Base-by-base conservation (phyloP, 495 filamentous ascomycete species). In the Lasiosphaeria hispida region DNA sequence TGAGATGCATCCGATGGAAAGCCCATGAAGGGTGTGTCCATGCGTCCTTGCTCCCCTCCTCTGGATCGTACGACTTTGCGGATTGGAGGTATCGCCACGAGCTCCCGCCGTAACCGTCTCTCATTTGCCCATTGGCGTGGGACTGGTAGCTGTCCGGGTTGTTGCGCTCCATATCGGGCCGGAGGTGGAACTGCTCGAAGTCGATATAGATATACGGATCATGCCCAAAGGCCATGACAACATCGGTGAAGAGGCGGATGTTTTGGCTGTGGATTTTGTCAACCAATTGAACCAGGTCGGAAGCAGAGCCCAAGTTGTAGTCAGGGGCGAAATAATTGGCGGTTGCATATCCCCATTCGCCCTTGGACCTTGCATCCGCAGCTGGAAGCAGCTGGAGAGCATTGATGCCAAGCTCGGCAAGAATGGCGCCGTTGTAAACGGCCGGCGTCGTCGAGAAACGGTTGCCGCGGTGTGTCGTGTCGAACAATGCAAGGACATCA, bases 211-310 rank as follows among this genome's bases (percentile, higher is more conserved):
- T 41, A 53, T 70, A 70, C 1, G 69, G 58, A 45, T 70, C 63
- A 52, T 67, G 61, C 2, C 67, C 67, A 48, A 72, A 68, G 2
- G 60, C 69, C 63, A 69, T 70, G 15, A 68, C 65, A 36, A 69
- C 63, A 48, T 72, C 67, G 15, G 65, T 63, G 62, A 72, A 65
- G 42, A 72, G 60, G 3, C 67, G 65, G 0, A 57, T 41, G 15
- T 57, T 51, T 19, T 63, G 60, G n/a, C 30, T 2, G 23, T 67
- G 63, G 35, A 72, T 60, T 15, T 44, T 62, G 39, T 69, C 55
- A 17, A 66, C 57, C 5, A 72, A 58, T 11, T 15, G 38, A 3
- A 48, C 58, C 9, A 72, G 52, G 14, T 63, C 60, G 4, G 63
- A 59, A 0, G 67, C 44, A 3, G 64, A 63, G 14, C 67, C 69